Evolutionary conservation across 305 asterid species (phyloP), one percentile per base, ranked within the genome.

Genomic region (Fraxinus xanthoxyloides): DNA sequence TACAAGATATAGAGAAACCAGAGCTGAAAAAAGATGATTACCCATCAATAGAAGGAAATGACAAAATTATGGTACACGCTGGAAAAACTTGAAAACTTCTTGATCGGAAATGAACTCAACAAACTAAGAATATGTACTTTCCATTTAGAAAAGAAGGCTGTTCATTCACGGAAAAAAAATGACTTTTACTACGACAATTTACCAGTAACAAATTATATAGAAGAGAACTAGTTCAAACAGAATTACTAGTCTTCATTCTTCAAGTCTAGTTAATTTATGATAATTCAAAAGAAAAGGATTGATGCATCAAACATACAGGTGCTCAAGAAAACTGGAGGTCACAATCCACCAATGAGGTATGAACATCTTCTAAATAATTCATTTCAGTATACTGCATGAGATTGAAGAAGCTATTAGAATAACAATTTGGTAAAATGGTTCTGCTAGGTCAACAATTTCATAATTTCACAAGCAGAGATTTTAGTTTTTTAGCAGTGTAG

Each of bases 381-480:
- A 85, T 43, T 79, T 80, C 83, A 91, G 81, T 79, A 89, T 72
- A 35, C 92, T 88, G 92, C 90, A 81, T 81, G 40, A 36, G 74
- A 83, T 59, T 65, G 74, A 83, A 31, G 43, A 2, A 31, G 63
- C 70, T 69, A 65, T 85, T n/a, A 85, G 76, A 65, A 80, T 61
- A 79, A 40, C 3, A 67, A 72, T 24, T 72, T 79, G 31, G 78
- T 31, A 23, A 8, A 26, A 19, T 31, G 21, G 23, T 35, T 31
- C 74, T 67, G 21, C 40, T 51, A 48, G 28, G 56, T 1, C 19
- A 63, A 40, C 54, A 76, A 74, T 46, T 26, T 28, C 15, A 40
- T 56, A 21, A 54, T 1, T 74, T 46, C 54, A 77, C 26, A 70
- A 34, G 21, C 9, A 4, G 34, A 36, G 30, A 24, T 67, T 72